These are phyloP conservation scores for Podospora pseudopauciseta DNA, from an alignment of 495 filamentous ascomycete genomes.

Conservation along the genomic window DNA sequence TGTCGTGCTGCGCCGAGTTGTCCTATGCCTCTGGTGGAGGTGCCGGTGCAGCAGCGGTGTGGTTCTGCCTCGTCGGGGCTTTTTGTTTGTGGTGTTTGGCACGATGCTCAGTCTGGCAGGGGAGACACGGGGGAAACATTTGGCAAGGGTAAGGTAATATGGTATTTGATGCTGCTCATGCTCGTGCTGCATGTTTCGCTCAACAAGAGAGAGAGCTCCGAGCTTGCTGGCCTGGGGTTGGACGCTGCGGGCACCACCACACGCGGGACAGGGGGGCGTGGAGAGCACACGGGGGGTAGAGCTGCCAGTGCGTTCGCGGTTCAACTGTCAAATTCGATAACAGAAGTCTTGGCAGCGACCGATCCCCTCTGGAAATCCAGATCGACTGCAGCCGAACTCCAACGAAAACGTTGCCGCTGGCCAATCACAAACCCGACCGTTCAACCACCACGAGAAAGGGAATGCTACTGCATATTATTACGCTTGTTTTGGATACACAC, in stretches of 20 bases:
- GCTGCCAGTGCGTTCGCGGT: no score
- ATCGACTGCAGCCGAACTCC: constrained; percentile 1
- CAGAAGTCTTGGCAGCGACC: constrained; percentile 8
- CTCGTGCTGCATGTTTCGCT: not conserved
- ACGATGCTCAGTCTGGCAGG: not conserved
- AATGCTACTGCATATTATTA: not conserved
- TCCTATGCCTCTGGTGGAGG: not conserved
- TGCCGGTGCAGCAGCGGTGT: not conserved
- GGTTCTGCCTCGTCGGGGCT: not conserved
- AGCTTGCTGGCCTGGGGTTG: constrained; percentile 3
- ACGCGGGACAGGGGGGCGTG: not conserved
- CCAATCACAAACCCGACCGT: not conserved
- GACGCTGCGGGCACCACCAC: not conserved
- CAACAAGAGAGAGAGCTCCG: not conserved
- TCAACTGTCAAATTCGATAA: constrained; percentile 1
- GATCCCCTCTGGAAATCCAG: constrained; percentile 7
- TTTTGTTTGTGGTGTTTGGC: constrained; percentile 2
- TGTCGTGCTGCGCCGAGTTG: constrained; percentile 1
- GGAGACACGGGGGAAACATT: not conserved
- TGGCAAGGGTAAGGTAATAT: not conserved
- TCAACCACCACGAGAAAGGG: not conserved
- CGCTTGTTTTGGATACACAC: not conserved
- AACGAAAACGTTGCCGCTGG: constrained; percentile 1
- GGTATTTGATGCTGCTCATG: not conserved
- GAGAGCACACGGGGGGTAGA: no score